A percentile compares a stretch with the other conserved stretches of the same genome.
Evolutionary conservation across 129 eudicot genomes (phyloP).

Genomic region (Apium graveolens): DNA sequence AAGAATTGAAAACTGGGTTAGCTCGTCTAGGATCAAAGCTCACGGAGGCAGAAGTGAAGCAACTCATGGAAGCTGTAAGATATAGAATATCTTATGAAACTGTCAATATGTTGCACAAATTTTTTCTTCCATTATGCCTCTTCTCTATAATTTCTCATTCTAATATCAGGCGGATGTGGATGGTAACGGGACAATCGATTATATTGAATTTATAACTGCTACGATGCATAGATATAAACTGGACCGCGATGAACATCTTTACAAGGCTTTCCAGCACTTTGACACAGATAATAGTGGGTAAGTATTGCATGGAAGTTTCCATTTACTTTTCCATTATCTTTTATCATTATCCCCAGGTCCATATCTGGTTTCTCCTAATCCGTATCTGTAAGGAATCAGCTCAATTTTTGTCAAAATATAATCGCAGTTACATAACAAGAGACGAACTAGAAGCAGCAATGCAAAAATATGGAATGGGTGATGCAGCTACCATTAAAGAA

Average conservation of each 20-base stretch:
- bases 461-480: slow-evolving; percentile 83
- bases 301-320: slow-evolving; percentile 11
- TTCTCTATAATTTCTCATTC: neutral
- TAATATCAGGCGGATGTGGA: slow-evolving; percentile 78
- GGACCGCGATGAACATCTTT: slow-evolving; percentile 74
- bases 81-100: neutral
- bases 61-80: slow-evolving; percentile 94
- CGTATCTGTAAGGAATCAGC: neutral
- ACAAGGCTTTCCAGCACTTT: slow-evolving; percentile 81
- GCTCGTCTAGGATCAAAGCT: slow-evolving; percentile 94
- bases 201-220: slow-evolving; percentile 89
- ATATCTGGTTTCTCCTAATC: neutral
- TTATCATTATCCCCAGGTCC: neutral
- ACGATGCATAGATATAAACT: slow-evolving; percentile 92
- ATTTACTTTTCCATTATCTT: neutral
- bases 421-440: slow-evolving; percentile 63
- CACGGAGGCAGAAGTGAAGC: slow-evolving; percentile 78
- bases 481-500: slow-evolving; percentile 66
- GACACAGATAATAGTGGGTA: slow-evolving; percentile 85
- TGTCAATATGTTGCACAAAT: neutral
- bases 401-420: neutral
- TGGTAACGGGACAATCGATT: slow-evolving; percentile 87
- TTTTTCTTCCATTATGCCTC: too few relatives aligned
- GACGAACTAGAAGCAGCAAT: slow-evolving; percentile 87
- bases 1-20: slow-evolving; percentile 79